Evolutionary conservation across 208 protist genomes (phyloP).

Genomic region (Trypanosoma vivax): DNA sequence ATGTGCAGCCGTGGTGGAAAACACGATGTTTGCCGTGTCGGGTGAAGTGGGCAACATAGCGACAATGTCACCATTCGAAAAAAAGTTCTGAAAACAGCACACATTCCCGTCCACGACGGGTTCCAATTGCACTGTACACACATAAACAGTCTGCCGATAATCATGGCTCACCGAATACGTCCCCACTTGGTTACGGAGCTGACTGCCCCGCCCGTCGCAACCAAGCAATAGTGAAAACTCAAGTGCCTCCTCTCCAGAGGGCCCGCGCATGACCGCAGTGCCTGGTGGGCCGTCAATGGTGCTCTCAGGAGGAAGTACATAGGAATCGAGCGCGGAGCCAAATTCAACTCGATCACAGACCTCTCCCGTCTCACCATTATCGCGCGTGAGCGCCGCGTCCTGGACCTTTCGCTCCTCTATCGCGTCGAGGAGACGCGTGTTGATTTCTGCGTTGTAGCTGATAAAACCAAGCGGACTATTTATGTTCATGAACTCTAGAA

Average conservation of each 20-base stretch:
- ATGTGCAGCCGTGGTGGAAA: conserved; percentile 64
- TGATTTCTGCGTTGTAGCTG: conserved; percentile 72
- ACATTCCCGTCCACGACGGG: conserved; percentile 66
- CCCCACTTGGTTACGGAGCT: conserved; percentile 51
- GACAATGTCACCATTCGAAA: conserved; percentile 77
- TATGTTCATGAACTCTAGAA: conserved; percentile 79
- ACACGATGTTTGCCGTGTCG: conserved; percentile 79
- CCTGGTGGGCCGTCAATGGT: conserved; percentile 49
- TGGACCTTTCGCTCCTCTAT: conserved; percentile 34
- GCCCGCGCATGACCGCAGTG: conserved; percentile 16
- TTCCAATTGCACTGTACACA: conserved; percentile 70
- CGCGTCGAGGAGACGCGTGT: conserved; percentile 50
- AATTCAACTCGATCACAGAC: conserved; percentile 41
- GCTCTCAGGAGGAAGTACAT: conserved; percentile 26
- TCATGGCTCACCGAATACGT: conserved; percentile 63
- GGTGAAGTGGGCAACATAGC: conserved; percentile 71
- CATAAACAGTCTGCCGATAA: conserved; percentile 77
- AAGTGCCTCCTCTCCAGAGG: conserved; percentile 17
- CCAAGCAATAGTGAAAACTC: conserved; percentile 63
- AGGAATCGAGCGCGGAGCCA: conserved; percentile 34
- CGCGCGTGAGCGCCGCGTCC: neutral
- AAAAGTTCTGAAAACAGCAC: conserved; percentile 88
- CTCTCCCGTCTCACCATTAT: neutral
- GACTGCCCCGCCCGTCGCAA: conserved; percentile 76
- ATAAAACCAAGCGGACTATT: conserved; percentile 77